Conservation (phyloP, 139 green algal genomes). For the Desmodesmus armatus region DNA sequence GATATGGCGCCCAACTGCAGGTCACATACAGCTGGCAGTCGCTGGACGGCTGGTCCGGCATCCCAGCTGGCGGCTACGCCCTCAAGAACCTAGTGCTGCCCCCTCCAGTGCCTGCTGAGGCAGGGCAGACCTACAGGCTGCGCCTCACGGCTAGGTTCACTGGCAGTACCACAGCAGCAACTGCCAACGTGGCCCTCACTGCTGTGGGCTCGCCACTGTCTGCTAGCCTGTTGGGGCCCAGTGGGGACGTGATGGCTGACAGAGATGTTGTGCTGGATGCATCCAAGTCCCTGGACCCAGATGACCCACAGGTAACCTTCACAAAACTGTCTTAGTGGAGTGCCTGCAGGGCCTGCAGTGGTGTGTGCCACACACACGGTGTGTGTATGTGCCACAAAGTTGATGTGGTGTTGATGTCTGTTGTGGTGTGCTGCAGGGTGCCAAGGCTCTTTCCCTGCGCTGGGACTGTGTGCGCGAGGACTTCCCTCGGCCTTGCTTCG, state of each 20-base stretch:
- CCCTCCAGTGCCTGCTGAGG: neutral
- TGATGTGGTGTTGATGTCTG: too few relatives aligned
- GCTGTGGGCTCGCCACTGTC: neutral
- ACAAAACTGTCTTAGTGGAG: too few relatives aligned
- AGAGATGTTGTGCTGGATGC: neutral
- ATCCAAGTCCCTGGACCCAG: neutral
- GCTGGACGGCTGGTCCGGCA: neutral
- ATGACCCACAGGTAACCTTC: neutral
- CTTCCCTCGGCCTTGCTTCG: constrained; percentile 8
- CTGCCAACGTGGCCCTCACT: neutral
- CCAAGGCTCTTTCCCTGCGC: neutral
- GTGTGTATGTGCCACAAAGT: too few relatives aligned
- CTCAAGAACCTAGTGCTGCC: constrained; percentile 21
- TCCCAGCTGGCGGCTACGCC: neutral
- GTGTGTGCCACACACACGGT: too few relatives aligned
- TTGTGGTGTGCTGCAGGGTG: neutral
- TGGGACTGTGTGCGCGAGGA: neutral
- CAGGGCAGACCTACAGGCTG: neutral
- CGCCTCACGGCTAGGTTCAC: neutral
- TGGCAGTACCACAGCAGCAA: neutral
- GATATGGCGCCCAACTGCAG: too few relatives aligned
- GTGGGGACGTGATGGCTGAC: neutral
- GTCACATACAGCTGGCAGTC: constrained; percentile 11
- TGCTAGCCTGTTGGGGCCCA: neutral
- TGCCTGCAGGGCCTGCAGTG: too few relatives aligned